Evolutionary conservation across 371 early-diverging fungal species (phyloP).

Genomic region (Encephalitozoon hellem): DNA sequence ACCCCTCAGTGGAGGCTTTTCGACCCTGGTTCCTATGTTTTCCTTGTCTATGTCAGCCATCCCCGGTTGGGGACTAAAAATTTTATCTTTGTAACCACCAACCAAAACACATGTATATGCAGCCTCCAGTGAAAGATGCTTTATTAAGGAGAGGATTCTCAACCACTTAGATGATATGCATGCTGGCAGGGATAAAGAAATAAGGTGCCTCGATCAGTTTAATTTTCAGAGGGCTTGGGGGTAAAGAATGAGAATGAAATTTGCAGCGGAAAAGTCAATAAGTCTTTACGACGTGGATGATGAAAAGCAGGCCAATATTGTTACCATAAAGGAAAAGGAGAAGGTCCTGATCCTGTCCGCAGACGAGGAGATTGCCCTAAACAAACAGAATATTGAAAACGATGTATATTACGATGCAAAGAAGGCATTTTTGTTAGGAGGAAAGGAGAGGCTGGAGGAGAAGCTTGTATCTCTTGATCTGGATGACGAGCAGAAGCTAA

Average conservation of each 20-base stretch:
- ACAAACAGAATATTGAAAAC: background rate
- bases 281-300: background rate
- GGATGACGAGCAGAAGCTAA: background rate
- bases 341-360: background rate
- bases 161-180: background rate
- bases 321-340: background rate
- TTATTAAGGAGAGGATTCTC: background rate
- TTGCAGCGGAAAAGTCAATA: background rate
- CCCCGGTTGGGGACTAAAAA: slow-evolving; percentile 3
- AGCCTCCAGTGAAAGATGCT: background rate
- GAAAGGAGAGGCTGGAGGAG: background rate
- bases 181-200: background rate
- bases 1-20: slow-evolving; percentile 1
- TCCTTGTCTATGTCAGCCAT: background rate
- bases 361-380: background rate
- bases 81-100: slow-evolving; percentile 9
- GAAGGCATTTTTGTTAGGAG: background rate
- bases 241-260: background rate
- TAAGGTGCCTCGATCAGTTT: background rate
- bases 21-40: background rate
- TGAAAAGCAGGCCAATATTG: background rate
- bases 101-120: background rate
- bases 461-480: background rate
- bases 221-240: background rate
- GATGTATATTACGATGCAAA: background rate